A percentile compares a stretch with the other conserved stretches of the same genome.
Conservation (phyloP, 2,329 filamentous ascomycete species). For the Aspergillus sp. region DNA sequence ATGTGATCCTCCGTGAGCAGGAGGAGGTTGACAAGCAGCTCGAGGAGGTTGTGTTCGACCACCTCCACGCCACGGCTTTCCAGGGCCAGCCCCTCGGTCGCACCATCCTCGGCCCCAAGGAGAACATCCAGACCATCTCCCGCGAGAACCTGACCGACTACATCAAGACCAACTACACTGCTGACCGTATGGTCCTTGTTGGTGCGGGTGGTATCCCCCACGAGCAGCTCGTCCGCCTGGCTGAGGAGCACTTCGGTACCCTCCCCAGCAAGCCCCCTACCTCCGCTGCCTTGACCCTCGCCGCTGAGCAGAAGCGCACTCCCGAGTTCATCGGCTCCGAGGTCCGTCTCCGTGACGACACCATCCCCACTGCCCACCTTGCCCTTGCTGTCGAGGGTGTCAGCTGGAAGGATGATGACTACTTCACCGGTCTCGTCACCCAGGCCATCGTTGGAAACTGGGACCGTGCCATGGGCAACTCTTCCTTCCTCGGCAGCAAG, state of each 20-base stretch:
- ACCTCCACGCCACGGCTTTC: constrained; percentile 97
- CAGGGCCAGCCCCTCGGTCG: constrained; percentile 94
- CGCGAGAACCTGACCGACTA: constrained; percentile 88
- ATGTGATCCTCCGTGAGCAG: constrained; percentile 97
- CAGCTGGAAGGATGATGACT: constrained; percentile 98
- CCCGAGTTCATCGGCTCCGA: constrained; percentile 97
- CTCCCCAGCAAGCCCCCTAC: constrained; percentile 74
- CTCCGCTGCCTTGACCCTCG: constrained; percentile 67
- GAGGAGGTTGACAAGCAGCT: constrained; percentile 99
- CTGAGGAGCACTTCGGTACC: constrained; percentile 88
- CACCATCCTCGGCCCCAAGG: constrained; percentile 93
- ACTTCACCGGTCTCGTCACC: constrained; percentile 95
- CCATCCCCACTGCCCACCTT: constrained; percentile 92
- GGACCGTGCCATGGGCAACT: constrained; percentile 98
- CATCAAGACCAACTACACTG: constrained; percentile 99
- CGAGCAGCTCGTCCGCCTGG: constrained; percentile 88
- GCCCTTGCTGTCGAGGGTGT: constrained; percentile 98
- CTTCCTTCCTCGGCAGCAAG: constrained; percentile 96
- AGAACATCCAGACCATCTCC: constrained; percentile 97
- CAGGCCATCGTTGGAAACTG: constrained; percentile 99
- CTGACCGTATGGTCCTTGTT: constrained; percentile 98
- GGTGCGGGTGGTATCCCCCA: constrained; percentile 93
- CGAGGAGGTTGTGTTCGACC: constrained; percentile 99
- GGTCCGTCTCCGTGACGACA: constrained; percentile 92
- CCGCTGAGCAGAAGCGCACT: constrained; percentile 75